Percentiles rank a stretch among this genome's conserved stretches.
Evolutionary conservation across 192 early-diverging fungal genomes (phyloP).

Genomic region (Chytriomyces sp.): DNA sequence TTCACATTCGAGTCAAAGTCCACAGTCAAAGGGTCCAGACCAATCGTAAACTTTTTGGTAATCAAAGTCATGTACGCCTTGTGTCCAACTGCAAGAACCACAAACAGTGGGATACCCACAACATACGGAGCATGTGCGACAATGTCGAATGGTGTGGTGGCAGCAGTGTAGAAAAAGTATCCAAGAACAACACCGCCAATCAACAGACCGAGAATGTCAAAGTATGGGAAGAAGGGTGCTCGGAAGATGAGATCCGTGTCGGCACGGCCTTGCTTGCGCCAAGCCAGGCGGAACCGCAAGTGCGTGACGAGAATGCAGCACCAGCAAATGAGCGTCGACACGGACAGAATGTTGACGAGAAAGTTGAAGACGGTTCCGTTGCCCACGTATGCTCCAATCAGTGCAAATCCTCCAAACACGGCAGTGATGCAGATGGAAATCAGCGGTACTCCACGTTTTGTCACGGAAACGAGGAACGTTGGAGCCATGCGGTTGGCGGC

Average conservation of each 20-base stretch:
- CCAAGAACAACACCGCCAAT: slow-evolving; percentile 31
- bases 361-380: slow-evolving; percentile 53
- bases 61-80: background rate
- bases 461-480: slow-evolving; percentile 50
- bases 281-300: slow-evolving; percentile 49
- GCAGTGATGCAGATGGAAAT: slow-evolving; percentile 58
- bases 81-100: background rate
- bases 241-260: slow-evolving; percentile 28
- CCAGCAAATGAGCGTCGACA: slow-evolving; percentile 48
- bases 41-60: slow-evolving; percentile 1
- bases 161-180: slow-evolving; percentile 29
- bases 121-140: slow-evolving; percentile 13
- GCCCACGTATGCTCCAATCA: slow-evolving; percentile 62
- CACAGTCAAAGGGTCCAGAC: slow-evolving; percentile 13
- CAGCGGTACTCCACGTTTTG: slow-evolving; percentile 65
- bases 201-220: slow-evolving; percentile 26
- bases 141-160: slow-evolving; percentile 2
- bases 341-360: slow-evolving; percentile 42
- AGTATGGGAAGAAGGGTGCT: slow-evolving; percentile 34
- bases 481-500: slow-evolving; percentile 71
- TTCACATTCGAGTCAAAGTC: slow-evolving; percentile 15
- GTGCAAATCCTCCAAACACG: slow-evolving; percentile 62
- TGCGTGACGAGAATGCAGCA: slow-evolving; percentile 47
- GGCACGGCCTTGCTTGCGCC: slow-evolving; percentile 20
- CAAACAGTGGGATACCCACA: slow-evolving; percentile 19